Base-by-base conservation (phyloP, 2,329 filamentous ascomycete genomes). In the Aciculosporium take region DNA sequence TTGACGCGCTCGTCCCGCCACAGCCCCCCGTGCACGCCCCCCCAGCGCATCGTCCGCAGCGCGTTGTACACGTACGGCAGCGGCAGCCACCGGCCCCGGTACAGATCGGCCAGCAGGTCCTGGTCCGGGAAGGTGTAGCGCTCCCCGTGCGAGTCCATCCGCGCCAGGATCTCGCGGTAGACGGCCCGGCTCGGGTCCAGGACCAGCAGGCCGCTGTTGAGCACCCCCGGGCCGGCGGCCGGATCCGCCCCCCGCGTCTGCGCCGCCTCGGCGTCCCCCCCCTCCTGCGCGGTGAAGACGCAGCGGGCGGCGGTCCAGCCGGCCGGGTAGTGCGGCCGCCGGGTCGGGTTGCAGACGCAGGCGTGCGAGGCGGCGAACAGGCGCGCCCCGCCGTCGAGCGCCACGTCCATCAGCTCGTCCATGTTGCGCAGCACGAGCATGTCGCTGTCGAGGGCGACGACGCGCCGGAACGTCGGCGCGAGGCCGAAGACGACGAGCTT, bases 321-420 rank as follows among this genome's bases (percentile, higher is more conserved):
- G 37, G 64, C 60, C 0, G 86, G 86, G 60, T 94, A 94, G 62
- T 93, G 84, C 24, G 74, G 55, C 59, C 84, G 86, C 51, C 75
- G 71, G 49, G 87, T 64, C 18, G 86, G 85, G 62, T 93, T 93
- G 65, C 86, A 93, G 15, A 86, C 78, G 61, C 86, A 93, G 5
- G 86, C 86, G 61, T 89, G 84, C 48, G 78, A 77, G 4, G 85
- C 84, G 1, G 84, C 86, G 60, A 94, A 89, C 27, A 94, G 15
- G 4, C 40, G 5, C 5, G 3, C 27, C 10, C 24, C 13, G 7
- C 27, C 38, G 18, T 89, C 84, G 35, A 93, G 72, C 46, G 74
- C 65, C 38, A 94, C 52, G n/a, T 84, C 76, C 84, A 94, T 93
- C 50, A 94, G 66, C 64, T 93, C 86, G 58, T 94, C 87, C 84